phyloP scores from a whole-genome alignment of 441 rosid species.

The Hura crepitans region DNA sequence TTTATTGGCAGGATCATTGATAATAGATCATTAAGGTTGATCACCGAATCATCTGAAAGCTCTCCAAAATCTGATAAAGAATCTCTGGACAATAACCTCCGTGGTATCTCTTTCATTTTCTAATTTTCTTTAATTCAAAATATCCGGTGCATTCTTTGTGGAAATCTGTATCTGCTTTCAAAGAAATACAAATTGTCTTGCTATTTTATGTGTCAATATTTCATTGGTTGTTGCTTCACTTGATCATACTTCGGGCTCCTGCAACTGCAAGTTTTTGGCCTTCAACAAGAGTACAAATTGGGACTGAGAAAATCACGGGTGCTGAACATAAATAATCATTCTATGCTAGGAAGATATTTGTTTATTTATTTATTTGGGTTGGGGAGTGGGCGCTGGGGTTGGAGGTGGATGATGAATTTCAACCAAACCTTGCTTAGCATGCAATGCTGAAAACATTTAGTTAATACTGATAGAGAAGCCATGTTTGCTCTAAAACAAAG shows the following conservation, averaged over 20 bases:
- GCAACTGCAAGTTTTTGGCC: background rate
- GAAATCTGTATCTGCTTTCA: background rate
- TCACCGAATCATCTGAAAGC: conserved; percentile 60
- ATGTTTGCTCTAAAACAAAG: background rate
- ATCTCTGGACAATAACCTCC: conserved; percentile 49
- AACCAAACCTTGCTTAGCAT: background rate
- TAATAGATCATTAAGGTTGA: conserved; percentile 75
- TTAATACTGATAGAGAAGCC: background rate
- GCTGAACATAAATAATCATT: background rate
- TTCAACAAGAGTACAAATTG: background rate
- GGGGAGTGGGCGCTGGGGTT: background rate
- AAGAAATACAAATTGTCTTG: background rate
- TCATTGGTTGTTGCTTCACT: background rate
- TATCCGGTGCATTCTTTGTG: conserved; percentile 14
- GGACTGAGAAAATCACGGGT: background rate
- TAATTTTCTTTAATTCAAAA: background rate
- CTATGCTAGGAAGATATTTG: background rate
- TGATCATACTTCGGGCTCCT: background rate
- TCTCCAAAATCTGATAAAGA: conserved; percentile 62
- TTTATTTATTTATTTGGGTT: background rate
- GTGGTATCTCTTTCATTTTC: conserved; percentile 47
- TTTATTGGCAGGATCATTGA: conserved; percentile 68
- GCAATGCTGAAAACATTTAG: background rate
- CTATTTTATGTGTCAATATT: background rate
- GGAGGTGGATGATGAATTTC: background rate